phyloP scores from a whole-genome alignment of 2,329 filamentous ascomycete species.

The Penicillium brasilianum region DNA sequence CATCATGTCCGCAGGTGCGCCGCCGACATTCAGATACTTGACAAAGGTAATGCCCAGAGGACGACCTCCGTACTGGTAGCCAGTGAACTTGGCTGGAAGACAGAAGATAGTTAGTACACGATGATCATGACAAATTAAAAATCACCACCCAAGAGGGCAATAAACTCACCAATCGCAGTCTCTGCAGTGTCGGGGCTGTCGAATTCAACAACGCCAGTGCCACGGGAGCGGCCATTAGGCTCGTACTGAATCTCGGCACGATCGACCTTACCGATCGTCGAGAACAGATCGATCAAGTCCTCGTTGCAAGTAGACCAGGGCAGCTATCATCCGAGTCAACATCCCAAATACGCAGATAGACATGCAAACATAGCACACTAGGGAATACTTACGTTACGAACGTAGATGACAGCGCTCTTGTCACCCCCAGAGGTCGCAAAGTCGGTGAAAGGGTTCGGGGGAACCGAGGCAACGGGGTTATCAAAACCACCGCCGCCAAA shows the following conservation, averaged over 20 bases:
- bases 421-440: slow-evolving; percentile 87
- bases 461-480: slow-evolving; percentile 55
- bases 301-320: slow-evolving; percentile 99
- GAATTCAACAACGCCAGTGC: slow-evolving; percentile 96
- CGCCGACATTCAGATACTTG: slow-evolving; percentile 79
- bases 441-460: slow-evolving; percentile 89
- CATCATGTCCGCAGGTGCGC: slow-evolving; percentile 70
- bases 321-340: slow-evolving; percentile 61
- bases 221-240: slow-evolving; percentile 90
- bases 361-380: neutral
- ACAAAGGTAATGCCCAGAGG: slow-evolving; percentile 92
- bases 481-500: slow-evolving; percentile 52
- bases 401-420: slow-evolving; percentile 82
- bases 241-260: slow-evolving; percentile 99
- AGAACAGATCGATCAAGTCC: slow-evolving; percentile 93
- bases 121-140: neutral
- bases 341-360: neutral
- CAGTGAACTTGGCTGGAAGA: slow-evolving; percentile 81
- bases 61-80: slow-evolving; percentile 94
- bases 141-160: neutral
- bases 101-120: slow-evolving; percentile 28
- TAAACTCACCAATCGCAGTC: slow-evolving; percentile 74
- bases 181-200: slow-evolving; percentile 82
- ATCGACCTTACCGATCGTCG: slow-evolving; percentile 96
- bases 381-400: slow-evolving; percentile 80